Evolutionary conservation across 2,329 filamentous ascomycete genomes (phyloP).

Genomic region (Zasmidium cellare): DNA sequence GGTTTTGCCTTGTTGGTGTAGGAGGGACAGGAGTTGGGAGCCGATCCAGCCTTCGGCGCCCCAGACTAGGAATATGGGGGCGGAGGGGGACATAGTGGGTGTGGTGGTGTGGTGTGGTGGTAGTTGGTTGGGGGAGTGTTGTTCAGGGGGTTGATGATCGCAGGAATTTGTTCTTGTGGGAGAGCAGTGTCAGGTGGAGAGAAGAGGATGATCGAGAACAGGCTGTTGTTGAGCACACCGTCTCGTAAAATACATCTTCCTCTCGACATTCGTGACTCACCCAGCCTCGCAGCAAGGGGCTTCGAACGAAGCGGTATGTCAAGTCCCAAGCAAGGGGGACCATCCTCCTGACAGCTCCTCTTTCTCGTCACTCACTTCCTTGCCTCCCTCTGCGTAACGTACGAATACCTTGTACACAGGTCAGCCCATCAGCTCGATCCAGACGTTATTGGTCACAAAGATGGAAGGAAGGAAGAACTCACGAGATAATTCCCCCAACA

Average conservation of each 20-base stretch:
- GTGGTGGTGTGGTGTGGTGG: background rate
- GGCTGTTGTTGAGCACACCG: too few species aligned
- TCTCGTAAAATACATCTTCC: background rate
- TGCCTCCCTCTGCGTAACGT: slow-evolving; percentile 17
- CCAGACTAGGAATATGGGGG: slow-evolving; percentile 62
- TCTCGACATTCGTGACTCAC: background rate
- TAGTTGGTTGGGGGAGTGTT: background rate
- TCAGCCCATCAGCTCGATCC: background rate
- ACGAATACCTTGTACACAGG: slow-evolving; percentile 16
- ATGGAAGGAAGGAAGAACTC: slow-evolving; percentile 13
- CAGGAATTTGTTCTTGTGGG: too few species aligned
- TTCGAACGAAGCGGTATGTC: background rate
- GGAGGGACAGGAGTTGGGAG: slow-evolving; percentile 59
- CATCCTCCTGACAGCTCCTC: background rate
- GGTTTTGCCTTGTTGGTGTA: slow-evolving; percentile 61
- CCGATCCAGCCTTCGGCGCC: slow-evolving; percentile 65
- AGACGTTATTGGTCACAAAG: background rate
- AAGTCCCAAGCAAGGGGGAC: slow-evolving; percentile 6
- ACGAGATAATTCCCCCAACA: slow-evolving; percentile 34
- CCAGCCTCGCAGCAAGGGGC: background rate
- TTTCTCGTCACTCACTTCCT: slow-evolving; percentile 11
- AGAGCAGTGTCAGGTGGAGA: too few species aligned
- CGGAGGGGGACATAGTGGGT: background rate
- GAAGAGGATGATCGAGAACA: too few species aligned
- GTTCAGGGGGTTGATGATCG: background rate